Evolutionary conservation across 2,329 filamentous ascomycete species (phyloP).

Genomic region (Fusarium protoensiforme): DNA sequence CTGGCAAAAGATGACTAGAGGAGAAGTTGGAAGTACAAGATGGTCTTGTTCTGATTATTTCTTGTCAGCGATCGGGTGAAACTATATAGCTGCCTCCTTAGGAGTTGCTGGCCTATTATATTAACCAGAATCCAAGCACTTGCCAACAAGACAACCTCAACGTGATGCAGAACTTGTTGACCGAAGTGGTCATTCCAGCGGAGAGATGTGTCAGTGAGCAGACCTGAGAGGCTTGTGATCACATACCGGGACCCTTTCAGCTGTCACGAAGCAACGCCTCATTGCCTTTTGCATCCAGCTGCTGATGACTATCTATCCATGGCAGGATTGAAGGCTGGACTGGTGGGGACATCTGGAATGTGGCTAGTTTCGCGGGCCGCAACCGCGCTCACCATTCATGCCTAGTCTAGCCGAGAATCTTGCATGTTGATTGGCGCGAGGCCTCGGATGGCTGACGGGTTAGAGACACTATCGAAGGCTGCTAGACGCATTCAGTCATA

Average conservation of each 20-base stretch:
- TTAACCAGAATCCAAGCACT: not conserved
- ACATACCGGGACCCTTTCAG: slow-evolving; percentile 1
- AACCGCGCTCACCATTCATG: not conserved
- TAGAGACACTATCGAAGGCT: not conserved
- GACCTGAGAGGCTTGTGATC: not conserved
- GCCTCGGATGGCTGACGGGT: not conserved
- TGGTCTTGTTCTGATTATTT: not conserved
- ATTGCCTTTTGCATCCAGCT: not conserved
- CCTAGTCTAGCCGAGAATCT: not conserved
- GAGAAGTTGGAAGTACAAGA: not conserved
- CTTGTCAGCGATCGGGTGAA: not conserved
- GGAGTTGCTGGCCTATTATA: not conserved
- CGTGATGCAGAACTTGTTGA: not conserved
- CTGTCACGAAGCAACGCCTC: not conserved
- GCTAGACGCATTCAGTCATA: not conserved
- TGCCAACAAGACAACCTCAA: not conserved
- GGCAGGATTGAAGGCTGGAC: not conserved
- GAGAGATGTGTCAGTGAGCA: not conserved
- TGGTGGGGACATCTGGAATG: not conserved
- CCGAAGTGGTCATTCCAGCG: not conserved
- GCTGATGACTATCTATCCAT: not conserved
- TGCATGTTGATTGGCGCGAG: not conserved
- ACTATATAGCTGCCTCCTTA: not conserved
- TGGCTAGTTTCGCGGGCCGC: slow-evolving; percentile 12
- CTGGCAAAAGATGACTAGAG: not conserved